These are phyloP conservation scores for Mortierella sp. DNA, from an alignment of 371 early-diverging fungal genomes.

Conservation along the genomic window DNA sequence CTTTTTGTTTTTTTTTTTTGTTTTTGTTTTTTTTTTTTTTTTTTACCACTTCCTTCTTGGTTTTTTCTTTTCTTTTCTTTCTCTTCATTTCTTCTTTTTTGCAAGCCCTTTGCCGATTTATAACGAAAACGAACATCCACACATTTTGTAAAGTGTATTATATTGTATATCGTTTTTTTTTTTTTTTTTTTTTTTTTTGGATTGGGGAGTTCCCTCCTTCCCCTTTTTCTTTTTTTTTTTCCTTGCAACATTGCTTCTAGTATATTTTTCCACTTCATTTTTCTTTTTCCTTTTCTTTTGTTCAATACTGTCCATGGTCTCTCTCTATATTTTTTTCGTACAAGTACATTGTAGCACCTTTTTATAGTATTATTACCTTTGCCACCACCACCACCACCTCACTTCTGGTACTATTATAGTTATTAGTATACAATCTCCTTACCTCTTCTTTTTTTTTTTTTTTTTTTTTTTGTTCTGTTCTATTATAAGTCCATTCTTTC, in stretches of 20 bases:
- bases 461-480: too few relatives aligned
- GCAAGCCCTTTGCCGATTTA: too few relatives aligned
- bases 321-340: neutral
- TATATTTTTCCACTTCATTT: neutral
- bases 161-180: neutral
- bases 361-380: too few relatives aligned
- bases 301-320: neutral
- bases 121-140: too few relatives aligned
- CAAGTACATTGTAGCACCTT: too few relatives aligned
- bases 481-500: conserved; percentile 2
- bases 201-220: too few relatives aligned
- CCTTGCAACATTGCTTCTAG: neutral
- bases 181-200: too few relatives aligned
- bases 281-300: neutral
- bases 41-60: conserved; percentile 1
- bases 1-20: neutral
- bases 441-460: conserved; percentile 4
- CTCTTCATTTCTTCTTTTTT: neutral
- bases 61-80: neutral
- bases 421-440: too few relatives aligned
- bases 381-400: too few relatives aligned
- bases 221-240: neutral
- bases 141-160: too few relatives aligned
- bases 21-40: neutral
- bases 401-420: neutral